Evolutionary conservation across 768 basidiomycete genomes (phyloP), one percentile per base, ranked within the genome.

Genomic region (Xerocomus potaroensis): DNA sequence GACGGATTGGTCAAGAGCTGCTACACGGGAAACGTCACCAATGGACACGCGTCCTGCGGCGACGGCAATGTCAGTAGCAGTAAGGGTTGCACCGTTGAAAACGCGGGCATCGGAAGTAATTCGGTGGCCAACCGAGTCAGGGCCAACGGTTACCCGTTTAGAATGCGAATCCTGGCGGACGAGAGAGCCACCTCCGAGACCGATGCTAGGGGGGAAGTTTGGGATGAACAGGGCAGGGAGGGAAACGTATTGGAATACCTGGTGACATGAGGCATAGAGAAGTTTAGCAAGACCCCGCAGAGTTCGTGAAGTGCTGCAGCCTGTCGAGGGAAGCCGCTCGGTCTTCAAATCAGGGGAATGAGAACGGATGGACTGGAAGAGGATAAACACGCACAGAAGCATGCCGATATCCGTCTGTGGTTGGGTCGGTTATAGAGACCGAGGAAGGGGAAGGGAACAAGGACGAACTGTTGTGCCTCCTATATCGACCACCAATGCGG

Each of bases 111-210:
- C 76, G 34, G 64, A 68, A 4, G 70, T 69, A 41, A 79, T 69
- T 50, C 64, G 59, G 58, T 81, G 77, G 0, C 83, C 83, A 15
- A 84, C 80, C 1, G 81, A 85, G 55, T 82, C 77, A 10, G 83
- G 83, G 0, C 83, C 83, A 27, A 85, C 71, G 0, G 73, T 69
- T 21, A 79, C 72, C 40, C 62, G 70, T 18, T 70, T 64, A 3
- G 61, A 58, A 14, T 49, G 43, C 21, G 66, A 58, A 42, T 59
- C 56, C 19, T 62, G 47, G 34, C 72, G 70, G 19, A 83, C 68
- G 31, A 73, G 61, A 8, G 81, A 83, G 8, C 83, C 83, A 37
- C 83, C 83, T 37, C 83, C 83, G 14, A 85, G 72, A 10, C 78
- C 83, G 44, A 83, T 74, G 31, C 77, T 79, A 43, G 58, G 37